Conservation (phyloP, 176 grass and related monocot genomes). For the Oryza meyeriana region DNA sequence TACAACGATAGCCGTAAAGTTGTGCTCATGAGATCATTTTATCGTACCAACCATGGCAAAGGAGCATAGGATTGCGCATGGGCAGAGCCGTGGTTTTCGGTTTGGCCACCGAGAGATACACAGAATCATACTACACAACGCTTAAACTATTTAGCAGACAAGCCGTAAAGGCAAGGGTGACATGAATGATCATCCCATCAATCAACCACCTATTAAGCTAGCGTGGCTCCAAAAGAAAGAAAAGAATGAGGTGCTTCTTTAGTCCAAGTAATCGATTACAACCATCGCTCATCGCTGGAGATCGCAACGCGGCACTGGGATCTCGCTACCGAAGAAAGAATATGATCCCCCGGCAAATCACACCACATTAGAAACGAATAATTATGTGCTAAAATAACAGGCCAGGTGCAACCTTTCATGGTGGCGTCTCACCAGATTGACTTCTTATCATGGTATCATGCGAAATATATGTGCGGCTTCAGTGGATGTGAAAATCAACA, state of each 20-base stretch:
- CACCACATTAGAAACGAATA: constrained; percentile 26
- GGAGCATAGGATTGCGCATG: background rate
- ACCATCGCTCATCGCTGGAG: background rate
- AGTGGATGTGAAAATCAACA: background rate
- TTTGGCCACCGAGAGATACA: background rate
- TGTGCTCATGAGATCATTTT: background rate
- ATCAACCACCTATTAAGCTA: background rate
- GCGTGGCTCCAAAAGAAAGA: constrained; percentile 17
- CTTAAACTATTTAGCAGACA: background rate
- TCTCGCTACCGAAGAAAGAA: constrained; percentile 16
- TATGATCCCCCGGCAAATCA: constrained; percentile 37
- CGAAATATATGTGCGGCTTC: background rate
- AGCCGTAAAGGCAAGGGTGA: constrained; percentile 14
- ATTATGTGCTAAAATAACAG: constrained; percentile 3
- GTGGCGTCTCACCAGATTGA: background rate
- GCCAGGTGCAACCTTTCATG: background rate
- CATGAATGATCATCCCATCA: background rate
- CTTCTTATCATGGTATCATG: background rate
- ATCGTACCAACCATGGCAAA: background rate
- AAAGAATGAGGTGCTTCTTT: background rate
- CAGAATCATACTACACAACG: background rate
- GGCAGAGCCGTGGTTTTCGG: background rate
- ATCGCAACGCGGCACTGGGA: background rate
- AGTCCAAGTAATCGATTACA: background rate
- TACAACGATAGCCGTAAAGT: constrained; percentile 12